Evolutionary conservation across 768 basidiomycete species (phyloP), one percentile per base, ranked within the genome.

Genomic region (Dacryopinax primogenitus): DNA sequence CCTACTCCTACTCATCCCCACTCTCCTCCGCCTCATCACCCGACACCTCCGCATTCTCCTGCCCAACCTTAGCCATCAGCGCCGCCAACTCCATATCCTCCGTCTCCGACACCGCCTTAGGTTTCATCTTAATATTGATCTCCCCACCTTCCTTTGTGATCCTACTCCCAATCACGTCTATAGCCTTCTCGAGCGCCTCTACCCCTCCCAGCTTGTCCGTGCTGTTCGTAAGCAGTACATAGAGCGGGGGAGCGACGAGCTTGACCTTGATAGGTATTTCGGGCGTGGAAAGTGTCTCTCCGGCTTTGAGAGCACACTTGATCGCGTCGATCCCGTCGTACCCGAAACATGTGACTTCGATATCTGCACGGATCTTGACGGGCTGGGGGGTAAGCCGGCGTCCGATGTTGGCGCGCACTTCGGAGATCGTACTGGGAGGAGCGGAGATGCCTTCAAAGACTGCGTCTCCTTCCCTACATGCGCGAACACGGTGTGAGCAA

Each of bases 71-170:
- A 37, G 88, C 91, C 95, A 99, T 97, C 71, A 96, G 87, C 69
- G 92, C 89, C 0, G 92, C 94, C 68, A 99, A 83, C 74, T 97
- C 96, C 69, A 92, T 89, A 75, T 99, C 96, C 77, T 99, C 96
- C 3, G 90, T 90, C 75, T 97, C 96, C 28, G 91, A 93, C 36
- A 99, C 88, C 1, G 95, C 92, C 81, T 98, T 98, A 67, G 96
- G 96, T 92, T 91, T 94, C 94, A 99, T 97, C 80, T 97, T 98
- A 36, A 99, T 87, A 33, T 88, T 80, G 66, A 98, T 79, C 58
- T 82, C 85, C 1, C 96, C 96, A 3, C 92, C 91, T 70, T 88
- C 83, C 66, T 84, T 81, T 72, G 90, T 86, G 66, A 99, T 95
- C 13, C 86, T 85, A 67, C 77, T 77, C 67, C 91, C 91, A 67